A percentile compares a stretch with the other conserved stretches of the same genome.
Evolutionary conservation across 768 basidiomycete species (phyloP).

Genomic region (Sarcodon aspratus): DNA sequence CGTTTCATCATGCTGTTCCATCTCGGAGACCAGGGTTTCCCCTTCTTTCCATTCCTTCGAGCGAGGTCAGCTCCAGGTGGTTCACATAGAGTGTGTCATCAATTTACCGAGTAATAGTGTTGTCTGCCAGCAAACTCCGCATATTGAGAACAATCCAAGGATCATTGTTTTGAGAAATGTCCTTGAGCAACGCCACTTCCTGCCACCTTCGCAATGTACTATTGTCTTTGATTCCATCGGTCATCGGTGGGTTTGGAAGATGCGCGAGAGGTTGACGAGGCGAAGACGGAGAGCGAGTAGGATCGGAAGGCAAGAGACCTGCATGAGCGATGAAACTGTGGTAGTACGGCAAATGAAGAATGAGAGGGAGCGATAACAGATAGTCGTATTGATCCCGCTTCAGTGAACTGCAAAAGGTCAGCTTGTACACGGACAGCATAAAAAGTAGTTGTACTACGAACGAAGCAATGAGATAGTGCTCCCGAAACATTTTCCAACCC

Average conservation of each 20-base stretch:
- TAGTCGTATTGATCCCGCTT: constrained; percentile 56
- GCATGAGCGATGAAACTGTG: constrained; percentile 78
- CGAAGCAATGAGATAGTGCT: constrained; percentile 71
- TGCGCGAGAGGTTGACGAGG: constrained; percentile 62
- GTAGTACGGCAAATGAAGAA: constrained; percentile 61
- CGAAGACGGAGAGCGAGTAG: constrained; percentile 35
- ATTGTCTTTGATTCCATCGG: not conserved
- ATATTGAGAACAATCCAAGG: constrained; percentile 75
- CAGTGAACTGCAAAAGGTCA: constrained; percentile 31
- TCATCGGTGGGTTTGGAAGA: constrained; percentile 24
- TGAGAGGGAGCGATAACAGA: constrained; percentile 61
- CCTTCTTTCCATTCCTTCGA: constrained; percentile 25
- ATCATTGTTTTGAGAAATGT: constrained; percentile 66
- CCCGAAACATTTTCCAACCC: constrained; percentile 62
- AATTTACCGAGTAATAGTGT: constrained; percentile 25
- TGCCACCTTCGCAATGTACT: constrained; percentile 39
- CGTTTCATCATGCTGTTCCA: constrained; percentile 60
- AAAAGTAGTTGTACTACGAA: constrained; percentile 12
- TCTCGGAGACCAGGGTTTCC: constrained; percentile 63
- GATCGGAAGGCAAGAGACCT: constrained; percentile 69
- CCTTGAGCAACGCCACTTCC: constrained; percentile 52
- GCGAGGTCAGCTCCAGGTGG: not conserved
- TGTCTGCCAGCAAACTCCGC: constrained; percentile 32
- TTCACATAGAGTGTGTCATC: not conserved
- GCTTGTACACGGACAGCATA: constrained; percentile 1